Percentiles rank a stretch among this genome's conserved stretches.
phyloP scores from a whole-genome alignment of 352 stramenopile genomes.

The Achlya hypogyna region DNA sequence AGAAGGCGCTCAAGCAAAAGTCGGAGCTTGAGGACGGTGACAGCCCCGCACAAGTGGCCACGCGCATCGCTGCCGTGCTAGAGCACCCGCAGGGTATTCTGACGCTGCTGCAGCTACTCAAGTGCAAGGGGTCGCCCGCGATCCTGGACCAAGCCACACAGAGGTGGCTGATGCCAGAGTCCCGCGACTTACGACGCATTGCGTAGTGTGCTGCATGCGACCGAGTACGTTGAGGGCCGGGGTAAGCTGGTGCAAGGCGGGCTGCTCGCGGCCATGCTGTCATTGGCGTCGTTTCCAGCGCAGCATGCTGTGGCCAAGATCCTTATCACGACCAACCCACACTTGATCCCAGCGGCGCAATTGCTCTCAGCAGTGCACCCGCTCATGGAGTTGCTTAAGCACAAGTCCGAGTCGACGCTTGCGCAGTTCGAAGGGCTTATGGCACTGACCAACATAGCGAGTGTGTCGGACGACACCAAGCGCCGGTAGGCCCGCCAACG shows the following conservation, averaged over 20 bases:
- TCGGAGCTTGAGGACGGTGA: slow-evolving; percentile 89
- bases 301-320: slow-evolving; percentile 93
- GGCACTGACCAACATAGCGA: slow-evolving; percentile 95
- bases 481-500: slow-evolving; percentile 48
- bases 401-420: slow-evolving; percentile 80
- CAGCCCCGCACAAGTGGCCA: slow-evolving; percentile 54
- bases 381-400: slow-evolving; percentile 90
- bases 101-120: slow-evolving; percentile 73
- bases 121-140: slow-evolving; percentile 37
- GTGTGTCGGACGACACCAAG: slow-evolving; percentile 91
- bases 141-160: slow-evolving; percentile 19
- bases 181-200: slow-evolving; percentile 73
- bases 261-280: slow-evolving; percentile 64
- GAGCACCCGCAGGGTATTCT: slow-evolving; percentile 33
- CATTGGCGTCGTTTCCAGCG: slow-evolving; percentile 53
- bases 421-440: slow-evolving; percentile 92
- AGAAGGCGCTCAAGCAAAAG: slow-evolving; percentile 91
- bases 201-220: slow-evolving; percentile 54
- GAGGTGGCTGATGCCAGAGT: slow-evolving; percentile 39
- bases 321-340: slow-evolving; percentile 95
- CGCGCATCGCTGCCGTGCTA: slow-evolving; percentile 34
- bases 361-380: slow-evolving; percentile 71
- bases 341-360: slow-evolving; percentile 71
- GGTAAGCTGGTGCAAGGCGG: slow-evolving; percentile 72
- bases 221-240: slow-evolving; percentile 50